Conservation (phyloP, 1,284 basidiomycete genomes). For the Tremellales sp. region DNA sequence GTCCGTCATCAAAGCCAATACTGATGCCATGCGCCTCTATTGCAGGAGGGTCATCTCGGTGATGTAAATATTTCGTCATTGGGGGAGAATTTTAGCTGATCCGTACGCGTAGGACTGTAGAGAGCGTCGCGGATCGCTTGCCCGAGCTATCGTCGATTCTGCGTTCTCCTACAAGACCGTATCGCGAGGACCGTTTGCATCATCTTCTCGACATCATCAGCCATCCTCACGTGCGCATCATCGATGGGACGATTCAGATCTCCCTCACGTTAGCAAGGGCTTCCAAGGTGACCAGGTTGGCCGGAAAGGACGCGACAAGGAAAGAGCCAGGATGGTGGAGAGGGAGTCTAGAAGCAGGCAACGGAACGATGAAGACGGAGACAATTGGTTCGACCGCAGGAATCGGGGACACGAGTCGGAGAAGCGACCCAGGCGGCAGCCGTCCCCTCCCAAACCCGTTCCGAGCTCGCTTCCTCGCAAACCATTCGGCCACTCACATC, state of each 20-base stretch:
- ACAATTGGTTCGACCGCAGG: constrained; percentile 13
- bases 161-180: constrained; percentile 71
- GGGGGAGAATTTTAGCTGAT: constrained; percentile 1
- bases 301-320: constrained; percentile 26
- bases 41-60: constrained; percentile 67
- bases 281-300: constrained; percentile 32
- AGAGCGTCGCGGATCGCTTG: constrained; percentile 53
- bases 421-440: not conserved
- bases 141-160: constrained; percentile 59
- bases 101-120: constrained; percentile 62
- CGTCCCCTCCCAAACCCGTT: not conserved
- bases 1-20: not conserved
- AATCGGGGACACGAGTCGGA: constrained; percentile 1
- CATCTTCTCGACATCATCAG: not conserved
- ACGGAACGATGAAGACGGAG: constrained; percentile 13
- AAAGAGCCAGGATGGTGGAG: constrained; percentile 10
- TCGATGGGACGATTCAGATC: constrained; percentile 16
- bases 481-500: constrained; percentile 19
- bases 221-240: constrained; percentile 16
- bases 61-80: constrained; percentile 60
- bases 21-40: not conserved
- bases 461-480: not conserved
- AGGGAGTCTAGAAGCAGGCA: constrained; percentile 12
- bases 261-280: constrained; percentile 17
- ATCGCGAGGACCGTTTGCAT: constrained; percentile 67